A percentile compares a stretch with the other conserved stretches of the same genome.
phyloP scores from a whole-genome alignment of 2,329 filamentous ascomycete species.

The Aureobasidium sp. region DNA sequence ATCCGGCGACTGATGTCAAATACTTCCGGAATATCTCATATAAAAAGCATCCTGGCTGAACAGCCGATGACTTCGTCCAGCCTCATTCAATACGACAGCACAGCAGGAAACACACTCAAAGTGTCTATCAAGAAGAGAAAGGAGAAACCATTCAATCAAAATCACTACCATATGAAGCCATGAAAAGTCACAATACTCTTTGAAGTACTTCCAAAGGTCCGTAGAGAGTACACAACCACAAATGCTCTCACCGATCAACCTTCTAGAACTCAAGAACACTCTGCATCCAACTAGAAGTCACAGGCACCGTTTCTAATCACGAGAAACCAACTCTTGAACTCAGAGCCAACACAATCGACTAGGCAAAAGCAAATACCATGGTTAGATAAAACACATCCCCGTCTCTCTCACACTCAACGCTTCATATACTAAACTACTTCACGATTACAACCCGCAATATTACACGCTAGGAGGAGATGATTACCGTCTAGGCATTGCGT shows the following conservation, averaged over 20 bases:
- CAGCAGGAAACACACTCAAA: neutral
- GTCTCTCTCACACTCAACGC: no score
- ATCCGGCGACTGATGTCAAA: neutral
- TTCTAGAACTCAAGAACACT: neutral
- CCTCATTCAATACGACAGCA: neutral
- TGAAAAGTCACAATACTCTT: neutral
- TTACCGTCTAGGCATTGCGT: no score
- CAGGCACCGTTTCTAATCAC: neutral
- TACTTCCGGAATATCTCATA: neutral
- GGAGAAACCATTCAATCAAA: neutral
- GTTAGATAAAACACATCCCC: neutral
- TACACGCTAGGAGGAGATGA: neutral
- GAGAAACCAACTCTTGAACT: neutral
- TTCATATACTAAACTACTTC: neutral
- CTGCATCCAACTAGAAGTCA: neutral
- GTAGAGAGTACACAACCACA: neutral
- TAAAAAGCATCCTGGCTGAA: neutral
- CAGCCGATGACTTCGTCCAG: neutral
- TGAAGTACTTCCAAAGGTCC: neutral
- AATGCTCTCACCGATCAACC: neutral
- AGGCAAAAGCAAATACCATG: neutral
- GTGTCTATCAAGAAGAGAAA: neutral
- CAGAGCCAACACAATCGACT: neutral
- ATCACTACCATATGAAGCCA: neutral
- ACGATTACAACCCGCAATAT: neutral